A percentile compares a stretch with the other conserved stretches of the same genome.
phyloP scores from a whole-genome alignment of 2,329 filamentous ascomycete genomes.

The Amesomyces nigricolor region DNA sequence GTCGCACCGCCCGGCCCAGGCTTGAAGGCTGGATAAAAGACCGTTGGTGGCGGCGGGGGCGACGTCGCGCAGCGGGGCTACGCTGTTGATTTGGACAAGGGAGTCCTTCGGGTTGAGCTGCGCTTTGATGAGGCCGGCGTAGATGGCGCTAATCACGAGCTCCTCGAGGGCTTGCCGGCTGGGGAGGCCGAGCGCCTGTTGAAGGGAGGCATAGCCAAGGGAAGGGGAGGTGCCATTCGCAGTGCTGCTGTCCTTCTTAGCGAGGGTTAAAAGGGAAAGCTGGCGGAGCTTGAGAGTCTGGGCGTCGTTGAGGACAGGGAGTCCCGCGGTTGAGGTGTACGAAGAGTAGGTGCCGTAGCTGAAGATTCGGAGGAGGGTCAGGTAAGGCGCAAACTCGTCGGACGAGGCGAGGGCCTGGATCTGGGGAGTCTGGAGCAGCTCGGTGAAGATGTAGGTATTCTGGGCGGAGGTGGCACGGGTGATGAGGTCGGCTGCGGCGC shows the following conservation, averaged over 20 bases:
- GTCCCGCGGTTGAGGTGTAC: slow-evolving; percentile 48
- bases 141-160: slow-evolving; percentile 81
- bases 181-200: slow-evolving; percentile 59
- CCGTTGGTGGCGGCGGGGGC: slow-evolving; percentile 63
- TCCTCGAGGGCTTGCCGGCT: slow-evolving; percentile 70
- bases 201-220: slow-evolving; percentile 69
- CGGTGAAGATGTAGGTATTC: slow-evolving; percentile 88
- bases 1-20: slow-evolving; percentile 76
- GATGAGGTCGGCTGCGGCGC: slow-evolving; percentile 80
- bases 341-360: slow-evolving; percentile 83
- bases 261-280: slow-evolving; percentile 79
- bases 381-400: slow-evolving; percentile 54
- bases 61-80: slow-evolving; percentile 82
- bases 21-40: slow-evolving; percentile 62
- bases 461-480: slow-evolving; percentile 81
- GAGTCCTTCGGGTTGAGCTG: slow-evolving; percentile 76
- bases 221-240: slow-evolving; percentile 24
- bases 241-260: slow-evolving; percentile 52
- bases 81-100: slow-evolving; percentile 69
- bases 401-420: slow-evolving; percentile 63
- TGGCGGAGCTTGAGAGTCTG: slow-evolving; percentile 85
- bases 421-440: slow-evolving; percentile 77
- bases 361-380: slow-evolving; percentile 79
- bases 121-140: slow-evolving; percentile 73
- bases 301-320: slow-evolving; percentile 65